Percentiles rank a stretch among this genome's conserved stretches.
Conservation (phyloP, 2,329 filamentous ascomycete species). For the Hymenoscyphus scutula region DNA sequence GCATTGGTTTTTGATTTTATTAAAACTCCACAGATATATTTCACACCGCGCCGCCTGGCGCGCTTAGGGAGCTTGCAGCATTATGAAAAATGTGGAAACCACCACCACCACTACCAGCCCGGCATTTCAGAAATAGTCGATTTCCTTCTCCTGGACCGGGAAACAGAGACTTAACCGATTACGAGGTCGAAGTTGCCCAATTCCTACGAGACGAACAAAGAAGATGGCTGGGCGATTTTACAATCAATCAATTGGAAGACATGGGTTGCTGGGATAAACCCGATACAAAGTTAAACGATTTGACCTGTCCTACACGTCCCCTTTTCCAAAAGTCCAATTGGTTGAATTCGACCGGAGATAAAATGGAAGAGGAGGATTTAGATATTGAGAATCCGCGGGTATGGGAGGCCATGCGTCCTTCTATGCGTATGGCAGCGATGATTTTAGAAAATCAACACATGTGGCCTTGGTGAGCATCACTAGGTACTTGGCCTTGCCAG, state of each 20-base stretch:
- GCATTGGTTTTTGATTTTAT: no score
- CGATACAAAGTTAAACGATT: not conserved
- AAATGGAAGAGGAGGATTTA: not conserved
- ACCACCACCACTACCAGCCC: not conserved
- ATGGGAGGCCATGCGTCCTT: not conserved
- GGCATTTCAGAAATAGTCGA: not conserved
- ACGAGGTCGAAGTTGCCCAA: not conserved
- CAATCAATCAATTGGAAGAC: not conserved
- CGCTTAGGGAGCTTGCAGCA: no score
- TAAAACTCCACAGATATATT: no score
- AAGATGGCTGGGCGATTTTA: not conserved
- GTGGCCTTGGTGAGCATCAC: not conserved
- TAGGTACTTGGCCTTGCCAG: not conserved
- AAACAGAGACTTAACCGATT: not conserved
- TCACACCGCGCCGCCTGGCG: no score
- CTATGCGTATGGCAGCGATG: not conserved
- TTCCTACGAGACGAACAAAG: not conserved
- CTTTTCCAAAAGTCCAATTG: not conserved
- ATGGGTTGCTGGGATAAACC: not conserved
- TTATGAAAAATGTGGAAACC: no score
- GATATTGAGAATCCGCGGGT: not conserved
- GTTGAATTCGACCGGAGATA: no score
- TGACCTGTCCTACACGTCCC: not conserved
- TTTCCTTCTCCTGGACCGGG: not conserved
- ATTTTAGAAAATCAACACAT: not conserved